These are phyloP conservation scores for Phytophthora capsici DNA, from an alignment of 352 stramenopile species.

Conservation along the genomic window DNA sequence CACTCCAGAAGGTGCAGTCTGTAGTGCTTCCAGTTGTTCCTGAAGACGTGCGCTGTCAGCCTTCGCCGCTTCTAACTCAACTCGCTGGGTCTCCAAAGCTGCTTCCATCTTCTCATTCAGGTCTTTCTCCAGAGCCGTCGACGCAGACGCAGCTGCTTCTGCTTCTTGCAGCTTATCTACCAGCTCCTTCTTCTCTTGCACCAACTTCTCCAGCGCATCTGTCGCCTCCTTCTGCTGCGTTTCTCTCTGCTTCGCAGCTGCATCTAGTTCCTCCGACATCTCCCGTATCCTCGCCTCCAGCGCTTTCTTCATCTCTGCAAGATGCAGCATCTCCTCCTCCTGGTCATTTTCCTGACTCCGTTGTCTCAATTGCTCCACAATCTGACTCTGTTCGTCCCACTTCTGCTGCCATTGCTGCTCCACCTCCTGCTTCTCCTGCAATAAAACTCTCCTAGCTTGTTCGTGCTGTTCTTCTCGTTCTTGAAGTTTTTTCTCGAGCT, in stretches of 20 bases:
- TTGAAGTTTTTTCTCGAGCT: slow-evolving; percentile 36
- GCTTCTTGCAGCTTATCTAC: slow-evolving; percentile 16
- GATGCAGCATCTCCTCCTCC: slow-evolving; percentile 33
- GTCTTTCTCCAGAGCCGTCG: slow-evolving; percentile 5
- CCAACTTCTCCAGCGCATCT: slow-evolving; percentile 10
- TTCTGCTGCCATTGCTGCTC: slow-evolving; percentile 20
- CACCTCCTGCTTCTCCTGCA: slow-evolving; percentile 28
- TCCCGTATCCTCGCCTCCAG: slow-evolving; percentile 31
- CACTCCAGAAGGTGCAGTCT: neutral
- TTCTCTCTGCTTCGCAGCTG: slow-evolving; percentile 17
- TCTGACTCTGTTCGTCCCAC: slow-evolving; percentile 20
- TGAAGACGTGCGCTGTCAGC: slow-evolving; percentile 18
- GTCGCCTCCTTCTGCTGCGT: slow-evolving; percentile 16
- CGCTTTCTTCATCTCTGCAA: slow-evolving; percentile 28
- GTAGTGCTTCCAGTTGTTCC: slow-evolving; percentile 18
- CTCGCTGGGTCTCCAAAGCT: slow-evolving; percentile 3
- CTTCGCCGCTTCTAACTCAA: slow-evolving; percentile 13
- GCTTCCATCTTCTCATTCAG: slow-evolving; percentile 15
- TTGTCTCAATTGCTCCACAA: slow-evolving; percentile 18
- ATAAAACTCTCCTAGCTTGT: slow-evolving; percentile 3
- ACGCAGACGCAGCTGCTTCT: slow-evolving; percentile 6
- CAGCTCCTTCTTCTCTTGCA: slow-evolving; percentile 29
- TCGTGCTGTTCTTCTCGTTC: slow-evolving; percentile 32
- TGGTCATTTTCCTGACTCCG: slow-evolving; percentile 28
- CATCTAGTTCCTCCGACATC: slow-evolving; percentile 28